Evolutionary conservation across 139 green algal genomes (phyloP).

Genomic region (Pleodorina starrii): DNA sequence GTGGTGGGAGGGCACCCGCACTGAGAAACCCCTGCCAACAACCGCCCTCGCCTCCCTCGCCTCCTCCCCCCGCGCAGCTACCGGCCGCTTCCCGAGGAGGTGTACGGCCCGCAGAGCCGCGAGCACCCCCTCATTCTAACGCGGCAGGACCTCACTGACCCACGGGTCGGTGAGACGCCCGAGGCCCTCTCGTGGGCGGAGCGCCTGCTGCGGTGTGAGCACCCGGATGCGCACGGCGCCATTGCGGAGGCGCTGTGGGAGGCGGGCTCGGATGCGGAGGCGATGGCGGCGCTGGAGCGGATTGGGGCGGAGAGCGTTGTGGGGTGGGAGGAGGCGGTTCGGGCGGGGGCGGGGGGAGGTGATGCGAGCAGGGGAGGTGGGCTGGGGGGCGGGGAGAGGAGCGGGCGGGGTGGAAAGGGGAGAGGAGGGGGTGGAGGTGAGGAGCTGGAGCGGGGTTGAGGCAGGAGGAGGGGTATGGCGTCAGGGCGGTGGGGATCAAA

Average conservation of each 20-base stretch:
- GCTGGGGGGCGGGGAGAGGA: background rate
- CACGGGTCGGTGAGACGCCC: conserved; percentile 68
- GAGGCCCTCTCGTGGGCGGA: conserved; percentile 79
- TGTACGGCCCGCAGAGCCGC: conserved; percentile 62
- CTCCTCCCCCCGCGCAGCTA: conserved; percentile 58
- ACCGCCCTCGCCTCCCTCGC: background rate
- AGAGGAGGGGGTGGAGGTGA: background rate
- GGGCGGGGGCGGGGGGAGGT: conserved; percentile 1
- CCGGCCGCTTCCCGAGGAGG: conserved; percentile 71
- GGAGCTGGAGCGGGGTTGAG: conserved; percentile 47
- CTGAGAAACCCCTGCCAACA: too few relatives aligned
- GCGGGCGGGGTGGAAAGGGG: background rate
- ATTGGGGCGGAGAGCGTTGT: conserved; percentile 64
- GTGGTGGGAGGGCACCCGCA: too few relatives aligned
- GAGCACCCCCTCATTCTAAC: conserved; percentile 80
- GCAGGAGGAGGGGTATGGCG: background rate
- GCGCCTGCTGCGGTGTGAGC: conserved; percentile 82
- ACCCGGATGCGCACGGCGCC: conserved; percentile 67
- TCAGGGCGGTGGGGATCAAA: too few relatives aligned
- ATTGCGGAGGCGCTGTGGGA: conserved; percentile 85
- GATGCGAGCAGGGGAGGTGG: conserved; percentile 32
- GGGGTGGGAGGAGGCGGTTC: conserved; percentile 72
- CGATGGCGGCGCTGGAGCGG: conserved; percentile 57
- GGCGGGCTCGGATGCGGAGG: conserved; percentile 66
- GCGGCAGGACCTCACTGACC: conserved; percentile 65